Conservation (phyloP, 2,329 filamentous ascomycete species). For the Dendrostoma leiphaemia region DNA sequence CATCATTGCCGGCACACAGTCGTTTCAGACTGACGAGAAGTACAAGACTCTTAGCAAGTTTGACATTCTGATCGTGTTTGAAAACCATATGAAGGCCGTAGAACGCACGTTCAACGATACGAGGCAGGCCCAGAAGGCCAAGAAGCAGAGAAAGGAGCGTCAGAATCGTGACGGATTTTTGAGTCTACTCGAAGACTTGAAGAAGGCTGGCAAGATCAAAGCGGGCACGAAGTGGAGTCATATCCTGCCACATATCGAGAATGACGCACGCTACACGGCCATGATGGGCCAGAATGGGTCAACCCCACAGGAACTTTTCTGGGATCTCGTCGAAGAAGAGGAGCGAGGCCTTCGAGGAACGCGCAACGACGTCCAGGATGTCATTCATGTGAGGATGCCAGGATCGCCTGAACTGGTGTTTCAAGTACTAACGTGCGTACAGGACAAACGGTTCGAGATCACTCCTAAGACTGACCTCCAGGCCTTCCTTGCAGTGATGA, state of each 20-base stretch:
- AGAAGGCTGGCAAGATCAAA: slow-evolving; percentile 76
- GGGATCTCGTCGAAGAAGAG: slow-evolving; percentile 93
- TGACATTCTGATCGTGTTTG: slow-evolving; percentile 89
- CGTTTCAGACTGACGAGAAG: slow-evolving; percentile 78
- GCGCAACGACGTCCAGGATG: slow-evolving; percentile 81
- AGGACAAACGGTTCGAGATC: slow-evolving; percentile 92
- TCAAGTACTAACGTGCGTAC: slow-evolving; percentile 33
- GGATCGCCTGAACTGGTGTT: slow-evolving; percentile 12
- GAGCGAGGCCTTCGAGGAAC: slow-evolving; percentile 80
- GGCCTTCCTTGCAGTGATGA: slow-evolving; percentile 81
- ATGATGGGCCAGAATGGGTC: slow-evolving; percentile 85
- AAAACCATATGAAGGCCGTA: slow-evolving; percentile 89
- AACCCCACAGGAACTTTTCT: slow-evolving; percentile 87
- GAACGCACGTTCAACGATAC: slow-evolving; percentile 90
- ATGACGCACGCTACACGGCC: slow-evolving; percentile 78
- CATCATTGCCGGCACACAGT: slow-evolving; percentile 73
- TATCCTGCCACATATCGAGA: slow-evolving; percentile 69
- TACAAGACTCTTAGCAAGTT: slow-evolving; percentile 83
- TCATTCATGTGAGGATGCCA: slow-evolving; percentile 69
- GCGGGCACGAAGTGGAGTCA: slow-evolving; percentile 89
- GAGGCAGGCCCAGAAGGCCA: slow-evolving; percentile 82
- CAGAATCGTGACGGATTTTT: slow-evolving; percentile 82
- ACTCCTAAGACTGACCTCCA: slow-evolving; percentile 82
- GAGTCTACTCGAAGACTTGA: slow-evolving; percentile 71
- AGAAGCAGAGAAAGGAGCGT: slow-evolving; percentile 77